A percentile compares a stretch with the other conserved stretches of the same genome.
phyloP scores from a whole-genome alignment of 1,284 basidiomycete species.

The Fomitiporia mediterranea region DNA sequence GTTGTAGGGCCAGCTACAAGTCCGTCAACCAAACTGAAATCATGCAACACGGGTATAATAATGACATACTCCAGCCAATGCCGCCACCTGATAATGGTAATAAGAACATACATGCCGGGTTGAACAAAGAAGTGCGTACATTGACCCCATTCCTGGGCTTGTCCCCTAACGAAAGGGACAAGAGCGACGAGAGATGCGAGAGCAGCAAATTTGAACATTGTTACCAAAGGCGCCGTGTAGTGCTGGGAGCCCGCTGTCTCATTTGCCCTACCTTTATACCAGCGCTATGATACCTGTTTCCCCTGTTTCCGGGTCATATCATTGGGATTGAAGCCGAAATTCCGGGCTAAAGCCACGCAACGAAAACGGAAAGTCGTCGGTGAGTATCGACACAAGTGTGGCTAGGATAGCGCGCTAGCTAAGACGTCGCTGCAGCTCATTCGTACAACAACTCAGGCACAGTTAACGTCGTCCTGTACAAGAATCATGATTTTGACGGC shows the following conservation, averaged over 20 bases:
- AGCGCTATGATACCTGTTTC: conserved; percentile 3
- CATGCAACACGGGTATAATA: neutral
- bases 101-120: neutral
- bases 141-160: conserved; percentile 33
- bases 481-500: neutral
- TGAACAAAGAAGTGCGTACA: conserved; percentile 9
- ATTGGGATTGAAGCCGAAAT: conserved; percentile 21
- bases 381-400: conserved; percentile 23
- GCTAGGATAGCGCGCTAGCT: neutral
- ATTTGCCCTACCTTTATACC: conserved; percentile 3
- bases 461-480: neutral
- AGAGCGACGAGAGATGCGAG: conserved; percentile 44
- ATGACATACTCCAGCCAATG: conserved; percentile 42
- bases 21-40: neutral
- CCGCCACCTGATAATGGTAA: conserved; percentile 44
- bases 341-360: conserved; percentile 42
- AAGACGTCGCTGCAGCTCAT: neutral
- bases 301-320: neutral
- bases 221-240: conserved; percentile 17
- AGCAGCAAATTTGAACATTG: conserved; percentile 47
- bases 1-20: conserved; percentile 19
- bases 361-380: conserved; percentile 45
- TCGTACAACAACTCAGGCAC: conserved; percentile 7
- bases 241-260: neutral
- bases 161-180: conserved; percentile 42